Base-by-base conservation (phyloP, 2,329 filamentous ascomycete genomes). In the Colletotrichum tofieldiae region DNA sequence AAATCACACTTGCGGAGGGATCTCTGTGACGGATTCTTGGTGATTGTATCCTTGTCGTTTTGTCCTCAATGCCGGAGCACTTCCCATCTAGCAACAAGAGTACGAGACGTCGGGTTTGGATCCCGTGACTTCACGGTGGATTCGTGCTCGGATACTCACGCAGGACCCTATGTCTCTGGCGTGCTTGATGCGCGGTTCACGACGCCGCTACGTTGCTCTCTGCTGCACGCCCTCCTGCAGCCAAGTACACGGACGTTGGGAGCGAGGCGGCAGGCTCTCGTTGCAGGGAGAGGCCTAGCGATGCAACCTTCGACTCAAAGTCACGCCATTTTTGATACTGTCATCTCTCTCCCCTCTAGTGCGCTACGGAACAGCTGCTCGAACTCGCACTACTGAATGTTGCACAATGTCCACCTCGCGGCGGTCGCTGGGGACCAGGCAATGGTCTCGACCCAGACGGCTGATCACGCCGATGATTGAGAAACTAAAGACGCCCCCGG, bases 261-360 rank as follows among this genome's bases (percentile, higher is more conserved):
- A 20, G 29, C 56, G 47, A 32, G 32, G 43, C 59, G 47, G 43
- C 63, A 51, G 63, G 63, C 62, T 59, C 32, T 43, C n/a, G 23
- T 41, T 39, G 52, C 65, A 68, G 58, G 68, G 68, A 59, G n/a
- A 8, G 47, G 51, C 56, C 65, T 51, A 63, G 51, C 23, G 45
- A 63, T 71, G 68, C 58, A 68, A 58, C 65, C 51, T 51, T 5
- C 16, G 45, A 68, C 58, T 58, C 52, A 68, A 68, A 68, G 56
- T 68, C 68, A 68, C 51, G 58, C 68, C 68, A 71, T 39, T 39
- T 8, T 35, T 9, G 55, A 35, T 41, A 51, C 47, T 61, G 45
- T n/a, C 16, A 43, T 58, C 29, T 52, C n/a, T 11, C 29, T 26
- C 32, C 32, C 20, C 18, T 52, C 14, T 43, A 29, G 29, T 18